These are phyloP conservation scores for Ballota nigra DNA, from an alignment of 257 asterid species.

Conservation along the genomic window DNA sequence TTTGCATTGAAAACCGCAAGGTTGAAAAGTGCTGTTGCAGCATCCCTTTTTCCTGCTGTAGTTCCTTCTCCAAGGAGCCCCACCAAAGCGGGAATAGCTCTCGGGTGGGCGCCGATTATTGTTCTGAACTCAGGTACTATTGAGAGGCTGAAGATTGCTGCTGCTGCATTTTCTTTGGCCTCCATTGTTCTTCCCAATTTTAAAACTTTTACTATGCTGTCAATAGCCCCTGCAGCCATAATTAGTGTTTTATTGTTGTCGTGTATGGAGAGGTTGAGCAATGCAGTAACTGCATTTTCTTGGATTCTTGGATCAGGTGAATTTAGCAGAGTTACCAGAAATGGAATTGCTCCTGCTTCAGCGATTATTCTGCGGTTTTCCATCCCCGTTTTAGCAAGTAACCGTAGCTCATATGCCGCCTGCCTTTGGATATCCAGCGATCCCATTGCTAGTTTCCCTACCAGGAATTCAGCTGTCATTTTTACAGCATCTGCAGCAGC, in stretches of 20 bases:
- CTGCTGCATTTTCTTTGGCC: constrained; percentile 88
- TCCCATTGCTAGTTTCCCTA: constrained; percentile 78
- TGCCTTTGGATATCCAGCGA: constrained; percentile 75
- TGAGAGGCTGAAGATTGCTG: constrained; percentile 76
- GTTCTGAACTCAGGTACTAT: constrained; percentile 61
- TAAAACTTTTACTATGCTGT: constrained; percentile 50
- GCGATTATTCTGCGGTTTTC: constrained; percentile 82
- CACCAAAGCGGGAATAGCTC: constrained; percentile 68
- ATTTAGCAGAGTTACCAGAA: constrained; percentile 53
- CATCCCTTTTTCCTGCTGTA: constrained; percentile 69
- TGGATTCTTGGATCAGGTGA: constrained; percentile 64
- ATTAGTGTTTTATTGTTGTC: constrained; percentile 73
- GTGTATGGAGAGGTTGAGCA: constrained; percentile 78
- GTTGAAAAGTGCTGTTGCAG: constrained; percentile 83
- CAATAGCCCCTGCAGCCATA: constrained; percentile 77
- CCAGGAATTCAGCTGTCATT: constrained; percentile 74
- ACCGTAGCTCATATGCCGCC: constrained; percentile 80
- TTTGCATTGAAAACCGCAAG: constrained; percentile 59
- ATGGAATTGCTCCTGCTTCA: constrained; percentile 86
- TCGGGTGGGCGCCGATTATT: constrained; percentile 54
- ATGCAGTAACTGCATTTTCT: constrained; percentile 83
- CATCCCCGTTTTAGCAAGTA: constrained; percentile 85
- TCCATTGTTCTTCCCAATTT: constrained; percentile 64
- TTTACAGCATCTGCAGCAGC: constrained; percentile 65
- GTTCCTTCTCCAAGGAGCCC: constrained; percentile 71